A percentile compares a stretch with the other conserved stretches of the same genome.
phyloP scores from a whole-genome alignment of 1,284 basidiomycete species.

The Lignosus rhinocerotis region DNA sequence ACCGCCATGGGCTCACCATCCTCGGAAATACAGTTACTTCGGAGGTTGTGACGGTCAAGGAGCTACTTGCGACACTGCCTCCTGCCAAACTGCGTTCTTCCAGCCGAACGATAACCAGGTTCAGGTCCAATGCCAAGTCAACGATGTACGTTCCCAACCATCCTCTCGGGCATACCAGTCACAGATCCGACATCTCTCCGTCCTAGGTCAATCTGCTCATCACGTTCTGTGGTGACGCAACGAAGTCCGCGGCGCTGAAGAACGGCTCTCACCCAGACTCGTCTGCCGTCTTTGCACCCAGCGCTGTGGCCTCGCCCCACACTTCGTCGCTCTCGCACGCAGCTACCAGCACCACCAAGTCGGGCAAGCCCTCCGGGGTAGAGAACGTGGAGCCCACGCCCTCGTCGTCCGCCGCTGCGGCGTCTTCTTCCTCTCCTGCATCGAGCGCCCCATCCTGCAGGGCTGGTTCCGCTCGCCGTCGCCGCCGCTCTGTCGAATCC shows the following conservation, averaged over 20 bases:
- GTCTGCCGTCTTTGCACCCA: slow-evolving; percentile 10
- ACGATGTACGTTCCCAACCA: slow-evolving; percentile 24
- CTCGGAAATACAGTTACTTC: slow-evolving; percentile 21
- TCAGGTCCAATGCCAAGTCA: slow-evolving; percentile 40
- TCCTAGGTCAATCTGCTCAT: slow-evolving; percentile 34
- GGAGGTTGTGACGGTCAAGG: slow-evolving; percentile 36
- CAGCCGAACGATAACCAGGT: slow-evolving; percentile 39
- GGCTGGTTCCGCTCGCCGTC: slow-evolving; percentile 7
- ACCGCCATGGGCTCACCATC: no score
- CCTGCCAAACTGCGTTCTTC: slow-evolving; percentile 42
- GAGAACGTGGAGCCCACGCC: not conserved
- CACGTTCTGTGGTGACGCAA: slow-evolving; percentile 35
- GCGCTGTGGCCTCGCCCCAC: slow-evolving; percentile 1
- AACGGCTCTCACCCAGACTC: not conserved
- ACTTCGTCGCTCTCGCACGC: not conserved
- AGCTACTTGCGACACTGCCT: slow-evolving; percentile 19
- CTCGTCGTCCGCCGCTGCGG: slow-evolving; percentile 2
- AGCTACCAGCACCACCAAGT: not conserved
- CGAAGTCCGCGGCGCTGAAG: slow-evolving; percentile 2
- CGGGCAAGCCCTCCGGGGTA: not conserved
- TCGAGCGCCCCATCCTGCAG: slow-evolving; percentile 4
- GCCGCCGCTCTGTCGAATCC: slow-evolving; percentile 12
- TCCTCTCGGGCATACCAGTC: not conserved
- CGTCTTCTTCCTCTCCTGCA: slow-evolving; percentile 1
- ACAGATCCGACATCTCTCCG: not conserved